Evolutionary conservation across 116 monocot genomes (phyloP).

Genomic region (Phalaenopsis hybrid): DNA sequence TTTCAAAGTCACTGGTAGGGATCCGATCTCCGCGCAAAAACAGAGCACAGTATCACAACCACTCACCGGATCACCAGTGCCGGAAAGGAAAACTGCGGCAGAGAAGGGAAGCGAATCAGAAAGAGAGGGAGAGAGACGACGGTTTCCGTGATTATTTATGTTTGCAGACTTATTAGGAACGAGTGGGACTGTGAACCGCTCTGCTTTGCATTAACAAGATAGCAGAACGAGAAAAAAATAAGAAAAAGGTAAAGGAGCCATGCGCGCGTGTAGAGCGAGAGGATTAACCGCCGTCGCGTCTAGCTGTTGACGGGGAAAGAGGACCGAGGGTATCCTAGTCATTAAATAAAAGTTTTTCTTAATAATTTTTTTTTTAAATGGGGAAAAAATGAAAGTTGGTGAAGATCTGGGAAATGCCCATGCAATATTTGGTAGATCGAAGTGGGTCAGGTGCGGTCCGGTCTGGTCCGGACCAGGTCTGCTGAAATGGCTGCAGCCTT

Average conservation of each 20-base stretch:
- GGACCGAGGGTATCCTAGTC: not conserved
- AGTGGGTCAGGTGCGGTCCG: not conserved
- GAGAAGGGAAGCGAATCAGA: not conserved
- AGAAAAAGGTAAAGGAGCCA: not conserved
- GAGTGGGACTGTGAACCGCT: not conserved
- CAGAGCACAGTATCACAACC: not conserved
- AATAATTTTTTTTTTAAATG: not conserved
- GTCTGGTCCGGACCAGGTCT: not conserved
- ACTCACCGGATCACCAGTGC: not conserved
- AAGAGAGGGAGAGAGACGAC: too few species aligned
- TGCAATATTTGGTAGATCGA: not conserved
- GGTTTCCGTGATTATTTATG: not conserved
- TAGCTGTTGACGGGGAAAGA: too few species aligned
- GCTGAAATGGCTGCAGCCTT: not conserved
- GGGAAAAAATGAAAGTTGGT: not conserved
- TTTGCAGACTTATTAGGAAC: not conserved
- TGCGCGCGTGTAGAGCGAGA: not conserved
- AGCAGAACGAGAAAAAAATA: too few species aligned
- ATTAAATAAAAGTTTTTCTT: not conserved
- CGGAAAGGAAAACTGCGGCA: not conserved
- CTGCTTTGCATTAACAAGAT: not conserved
- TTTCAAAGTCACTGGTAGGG: not conserved
- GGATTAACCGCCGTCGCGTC: not conserved
- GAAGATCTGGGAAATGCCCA: not conserved
- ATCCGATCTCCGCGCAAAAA: slow-evolving; percentile 2